phyloP scores from a whole-genome alignment of 148 eudicot species.

The Suaeda aralocaspica region DNA sequence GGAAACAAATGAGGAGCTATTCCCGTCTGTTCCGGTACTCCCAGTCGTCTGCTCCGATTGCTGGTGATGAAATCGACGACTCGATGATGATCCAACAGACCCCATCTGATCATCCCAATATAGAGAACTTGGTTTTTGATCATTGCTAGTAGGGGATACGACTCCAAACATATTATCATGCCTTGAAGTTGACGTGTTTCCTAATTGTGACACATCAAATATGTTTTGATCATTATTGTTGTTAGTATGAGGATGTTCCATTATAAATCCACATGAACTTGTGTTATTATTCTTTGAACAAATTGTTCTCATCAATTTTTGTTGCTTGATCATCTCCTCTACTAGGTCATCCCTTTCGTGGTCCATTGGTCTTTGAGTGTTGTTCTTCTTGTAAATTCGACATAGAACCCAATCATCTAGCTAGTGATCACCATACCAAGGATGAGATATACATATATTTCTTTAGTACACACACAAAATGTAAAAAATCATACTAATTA shows the following conservation, averaged over 20 bases:
- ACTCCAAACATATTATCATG: slow-evolving; percentile 11
- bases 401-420: slow-evolving; percentile 47
- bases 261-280: neutral
- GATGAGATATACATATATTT: neutral
- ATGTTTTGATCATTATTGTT: slow-evolving; percentile 13
- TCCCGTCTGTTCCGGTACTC: slow-evolving; percentile 29
- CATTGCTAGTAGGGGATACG: neutral
- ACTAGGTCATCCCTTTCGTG: slow-evolving; percentile 31
- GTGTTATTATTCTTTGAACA: slow-evolving; percentile 22
- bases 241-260: slow-evolving; percentile 6
- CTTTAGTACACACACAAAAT: neutral
- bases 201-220: slow-evolving; percentile 24
- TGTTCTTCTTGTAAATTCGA: slow-evolving; percentile 49
- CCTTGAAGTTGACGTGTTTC: slow-evolving; percentile 11
- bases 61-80: slow-evolving; percentile 24
- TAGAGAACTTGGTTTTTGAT: neutral
- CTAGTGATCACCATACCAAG: slow-evolving; percentile 12
- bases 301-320: slow-evolving; percentile 25
- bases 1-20: slow-evolving; percentile 26
- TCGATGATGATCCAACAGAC: slow-evolving; percentile 28
- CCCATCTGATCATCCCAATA: slow-evolving; percentile 34
- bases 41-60: slow-evolving; percentile 21
- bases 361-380: slow-evolving; percentile 27
- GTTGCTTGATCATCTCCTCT: slow-evolving; percentile 35
- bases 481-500: too few species aligned